Percentiles rank a stretch among this genome's conserved stretches.
Evolutionary conservation across 225 moss, liverwort and hornwort genomes (phyloP).

Genomic region (Thuidium tamariscinum): DNA sequence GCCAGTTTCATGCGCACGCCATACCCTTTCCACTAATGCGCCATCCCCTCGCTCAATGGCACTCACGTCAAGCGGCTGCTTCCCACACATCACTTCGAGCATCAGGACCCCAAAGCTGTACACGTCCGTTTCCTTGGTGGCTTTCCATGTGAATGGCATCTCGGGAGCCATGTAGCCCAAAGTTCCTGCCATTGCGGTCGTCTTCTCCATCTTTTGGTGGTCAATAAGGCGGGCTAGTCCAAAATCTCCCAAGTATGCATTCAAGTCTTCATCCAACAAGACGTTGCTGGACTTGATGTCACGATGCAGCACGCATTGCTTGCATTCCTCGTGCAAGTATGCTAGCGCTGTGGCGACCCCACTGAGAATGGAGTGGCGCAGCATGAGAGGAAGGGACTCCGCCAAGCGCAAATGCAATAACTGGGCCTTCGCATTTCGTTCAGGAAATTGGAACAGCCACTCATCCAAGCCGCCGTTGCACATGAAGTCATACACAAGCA

Average conservation of each 20-base stretch:
- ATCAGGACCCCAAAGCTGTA: slow-evolving; percentile 2
- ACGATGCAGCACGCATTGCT: slow-evolving; percentile 13
- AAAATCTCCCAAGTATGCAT: slow-evolving; percentile 18
- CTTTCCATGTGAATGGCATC: background rate
- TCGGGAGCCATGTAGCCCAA: background rate
- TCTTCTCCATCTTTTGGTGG: slow-evolving; percentile 9
- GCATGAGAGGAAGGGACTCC: background rate
- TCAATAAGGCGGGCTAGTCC: slow-evolving; percentile 4
- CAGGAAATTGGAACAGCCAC: background rate
- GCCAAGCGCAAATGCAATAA: background rate
- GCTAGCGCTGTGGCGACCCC: slow-evolving; percentile 1
- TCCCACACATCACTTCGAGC: background rate
- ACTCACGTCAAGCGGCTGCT: background rate
- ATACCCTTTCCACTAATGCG: background rate
- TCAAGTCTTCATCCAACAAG: slow-evolving; percentile 10
- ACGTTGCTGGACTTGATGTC: slow-evolving; percentile 36
- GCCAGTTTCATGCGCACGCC: background rate
- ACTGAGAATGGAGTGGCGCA: background rate
- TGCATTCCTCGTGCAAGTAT: slow-evolving; percentile 2
- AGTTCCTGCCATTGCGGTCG: slow-evolving; percentile 7
- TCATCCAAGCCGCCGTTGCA: slow-evolving; percentile 46
- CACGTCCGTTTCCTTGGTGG: slow-evolving; percentile 16
- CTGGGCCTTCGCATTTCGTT: background rate
- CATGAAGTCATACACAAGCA: too few species aligned
- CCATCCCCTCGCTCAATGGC: background rate